A percentile compares a stretch with the other conserved stretches of the same genome.
Conservation (phyloP, 306 rosid genomes). For the Carpinus viminea region DNA sequence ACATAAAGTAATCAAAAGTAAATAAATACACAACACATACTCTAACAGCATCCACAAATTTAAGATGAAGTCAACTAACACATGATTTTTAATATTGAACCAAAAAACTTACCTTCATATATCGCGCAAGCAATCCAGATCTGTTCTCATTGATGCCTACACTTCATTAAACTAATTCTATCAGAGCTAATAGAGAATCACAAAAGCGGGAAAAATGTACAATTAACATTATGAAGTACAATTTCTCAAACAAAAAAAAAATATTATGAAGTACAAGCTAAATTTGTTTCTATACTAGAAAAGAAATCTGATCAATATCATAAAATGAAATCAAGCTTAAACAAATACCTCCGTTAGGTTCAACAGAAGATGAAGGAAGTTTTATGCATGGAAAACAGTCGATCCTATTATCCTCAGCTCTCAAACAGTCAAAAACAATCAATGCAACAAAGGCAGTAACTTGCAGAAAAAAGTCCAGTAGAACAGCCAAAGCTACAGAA, state of each 20-base stretch:
- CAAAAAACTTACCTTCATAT: constrained; percentile 72
- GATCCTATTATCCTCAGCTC: constrained; percentile 78
- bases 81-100: constrained; percentile 10
- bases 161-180: constrained; percentile 24
- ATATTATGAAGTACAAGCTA: constrained; percentile 15
- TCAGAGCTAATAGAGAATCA: constrained; percentile 35
- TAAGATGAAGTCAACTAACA: not conserved
- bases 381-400: constrained; percentile 94
- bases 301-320: constrained; percentile 6
- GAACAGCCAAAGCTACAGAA: constrained; percentile 87
- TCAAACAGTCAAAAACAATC: constrained; percentile 72
- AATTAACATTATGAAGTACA: constrained; percentile 9
- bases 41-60: constrained; percentile 3
- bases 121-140: constrained; percentile 71
- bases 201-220: constrained; percentile 6
- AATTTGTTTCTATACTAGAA: constrained; percentile 1
- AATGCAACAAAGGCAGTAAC: constrained; percentile 87
- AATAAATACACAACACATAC: constrained; percentile 15
- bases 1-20: constrained; percentile 9
- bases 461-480: constrained; percentile 91
- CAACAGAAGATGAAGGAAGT: constrained; percentile 47
- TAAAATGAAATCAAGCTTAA: constrained; percentile 15
- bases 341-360: constrained; percentile 62
- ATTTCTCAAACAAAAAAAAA: not conserved
- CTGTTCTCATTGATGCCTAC: constrained; percentile 59